Base-by-base conservation (phyloP, 2,329 filamentous ascomycete species). In the Diaporthe velutina region DNA sequence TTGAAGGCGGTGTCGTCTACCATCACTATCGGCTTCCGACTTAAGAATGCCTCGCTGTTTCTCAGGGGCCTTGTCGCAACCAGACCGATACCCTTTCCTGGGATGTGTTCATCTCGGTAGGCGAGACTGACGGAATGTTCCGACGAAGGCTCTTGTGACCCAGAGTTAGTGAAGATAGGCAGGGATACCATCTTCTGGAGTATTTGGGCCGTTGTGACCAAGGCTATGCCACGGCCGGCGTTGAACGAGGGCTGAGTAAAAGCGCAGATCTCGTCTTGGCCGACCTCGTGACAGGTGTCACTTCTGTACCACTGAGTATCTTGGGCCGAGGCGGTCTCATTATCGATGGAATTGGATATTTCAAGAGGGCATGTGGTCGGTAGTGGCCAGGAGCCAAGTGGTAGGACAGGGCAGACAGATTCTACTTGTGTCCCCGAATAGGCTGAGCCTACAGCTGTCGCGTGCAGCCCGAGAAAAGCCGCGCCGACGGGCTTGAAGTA, bases 41-140 rank as follows among this genome's bases (percentile, higher is more conserved):
- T 77, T 79, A 83, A 81, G 55, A 83, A 74, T 12, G 76, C 79
- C 61, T 81, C 78, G 4, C 79, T 81, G 9, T 77, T 70, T 38
- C 75, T 78, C 40, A 83, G 79, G n/a, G 74, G 76, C 25, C 76
- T 73, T 12, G 77, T 78, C 3, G 82, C 80, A 33, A 83, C 75
- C 10, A 84, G 76, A 4, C 82, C 82, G 28, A 82, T 75, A 30
- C 79, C 82, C 50, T 83, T 83, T 12, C 81, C 81, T 0, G 78
- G 76, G 45, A 82, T 78, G 13, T 77, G 75, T n/a, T 77, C 76
- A 54, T 80, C 80, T 19, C 71, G 75, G 68, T 81, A 81, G 71
- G 55, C 30, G 35, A 2, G 38, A 55, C 45, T 30, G 71, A 15
- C 4, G 17, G 33, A 13, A 45, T 45, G 13, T n/a, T 58, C 38